phyloP scores from a whole-genome alignment of 1,284 basidiomycete species.

The Hortiboletus rubellus region DNA sequence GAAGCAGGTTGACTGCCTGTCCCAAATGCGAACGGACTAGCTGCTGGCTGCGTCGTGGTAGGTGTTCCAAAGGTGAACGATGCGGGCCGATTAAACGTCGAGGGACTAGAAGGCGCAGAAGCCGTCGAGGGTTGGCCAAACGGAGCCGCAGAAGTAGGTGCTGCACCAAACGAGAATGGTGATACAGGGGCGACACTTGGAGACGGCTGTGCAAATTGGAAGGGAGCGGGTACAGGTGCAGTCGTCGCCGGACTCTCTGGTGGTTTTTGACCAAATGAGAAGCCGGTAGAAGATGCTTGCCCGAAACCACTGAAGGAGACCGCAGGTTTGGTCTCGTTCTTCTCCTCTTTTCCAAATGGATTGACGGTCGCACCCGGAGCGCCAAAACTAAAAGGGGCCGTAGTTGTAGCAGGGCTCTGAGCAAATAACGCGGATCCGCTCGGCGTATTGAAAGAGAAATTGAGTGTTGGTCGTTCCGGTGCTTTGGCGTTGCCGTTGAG shows the following conservation, averaged over 20 bases:
- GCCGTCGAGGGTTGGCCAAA: conserved; percentile 43
- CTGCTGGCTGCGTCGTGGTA: conserved; percentile 28
- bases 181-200: conserved; percentile 38
- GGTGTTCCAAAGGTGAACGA: conserved; percentile 42
- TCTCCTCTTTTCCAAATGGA: conserved; percentile 37
- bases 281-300: conserved; percentile 31
- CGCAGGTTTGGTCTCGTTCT: conserved; percentile 31
- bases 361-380: conserved; percentile 18
- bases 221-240: conserved; percentile 40
- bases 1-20: conserved; percentile 53
- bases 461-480: conserved; percentile 40
- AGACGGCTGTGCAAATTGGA: conserved; percentile 45
- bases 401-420: conserved; percentile 31
- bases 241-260: conserved; percentile 38
- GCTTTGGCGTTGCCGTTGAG: conserved; percentile 35
- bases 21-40: conserved; percentile 34
- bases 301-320: conserved; percentile 33
- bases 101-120: conserved; percentile 59
- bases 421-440: conserved; percentile 43
- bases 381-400: conserved; percentile 35
- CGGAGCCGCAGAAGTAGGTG: conserved; percentile 38
- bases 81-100: conserved; percentile 40
- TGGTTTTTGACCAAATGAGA: conserved; percentile 37
- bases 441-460: conserved; percentile 46
- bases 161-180: conserved; percentile 50